Conservation (phyloP, 345 rosid genomes). For the Populus pruinosa region DNA sequence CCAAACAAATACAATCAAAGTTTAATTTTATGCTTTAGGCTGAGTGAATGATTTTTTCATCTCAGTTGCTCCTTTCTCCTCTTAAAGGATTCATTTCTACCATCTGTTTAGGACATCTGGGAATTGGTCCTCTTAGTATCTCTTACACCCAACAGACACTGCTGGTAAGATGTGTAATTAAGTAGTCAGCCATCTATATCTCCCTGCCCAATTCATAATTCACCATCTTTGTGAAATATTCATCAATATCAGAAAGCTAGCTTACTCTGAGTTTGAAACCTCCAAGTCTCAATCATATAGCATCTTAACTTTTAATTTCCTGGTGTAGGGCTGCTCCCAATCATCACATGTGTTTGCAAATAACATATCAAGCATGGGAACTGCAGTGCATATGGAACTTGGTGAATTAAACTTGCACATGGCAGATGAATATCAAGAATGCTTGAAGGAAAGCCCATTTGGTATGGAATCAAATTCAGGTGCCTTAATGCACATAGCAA, state of each 20-base stretch:
- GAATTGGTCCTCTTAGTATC: not conserved
- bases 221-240: not conserved
- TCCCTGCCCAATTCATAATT: not conserved
- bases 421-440: constrained; percentile 95
- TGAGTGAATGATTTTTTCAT: not conserved
- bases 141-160: not conserved
- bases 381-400: constrained; percentile 82
- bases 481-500: constrained; percentile 80
- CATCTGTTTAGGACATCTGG: not conserved
- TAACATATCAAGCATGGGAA: constrained; percentile 72
- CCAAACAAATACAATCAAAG: not conserved
- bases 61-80: not conserved
- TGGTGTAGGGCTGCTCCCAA: constrained; percentile 81
- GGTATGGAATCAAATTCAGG: constrained; percentile 90
- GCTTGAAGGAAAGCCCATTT: constrained; percentile 73
- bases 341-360: constrained; percentile 92
- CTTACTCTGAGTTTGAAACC: not conserved
- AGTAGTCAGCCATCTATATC: not conserved
- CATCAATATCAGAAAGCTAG: not conserved
- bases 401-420: constrained; percentile 90
- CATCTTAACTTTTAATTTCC: constrained; percentile 6
- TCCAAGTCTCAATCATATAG: not conserved
- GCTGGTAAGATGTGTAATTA: not conserved
- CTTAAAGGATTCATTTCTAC: not conserved
- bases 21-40: not conserved